phyloP scores from a whole-genome alignment of 371 early-diverging fungal genomes.

The Lichtheimia hyalospora region DNA sequence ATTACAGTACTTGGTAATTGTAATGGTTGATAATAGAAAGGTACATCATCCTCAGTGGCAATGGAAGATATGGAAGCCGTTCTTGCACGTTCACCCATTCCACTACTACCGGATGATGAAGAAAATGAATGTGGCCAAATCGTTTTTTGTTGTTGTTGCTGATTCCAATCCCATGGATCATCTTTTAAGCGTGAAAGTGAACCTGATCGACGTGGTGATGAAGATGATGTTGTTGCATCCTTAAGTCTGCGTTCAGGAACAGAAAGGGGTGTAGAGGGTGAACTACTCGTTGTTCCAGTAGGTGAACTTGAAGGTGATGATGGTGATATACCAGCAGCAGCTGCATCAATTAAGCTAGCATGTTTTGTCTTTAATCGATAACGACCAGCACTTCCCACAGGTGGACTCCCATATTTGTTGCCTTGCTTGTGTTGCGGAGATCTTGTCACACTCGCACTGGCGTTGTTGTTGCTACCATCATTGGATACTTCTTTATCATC shows the following conservation, averaged over 20 bases:
- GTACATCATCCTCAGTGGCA: conserved; percentile 5
- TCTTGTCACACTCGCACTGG: too few species aligned
- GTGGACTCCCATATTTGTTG: conserved; percentile 29
- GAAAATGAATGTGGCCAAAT: neutral
- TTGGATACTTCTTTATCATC: too few species aligned
- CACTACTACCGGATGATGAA: neutral
- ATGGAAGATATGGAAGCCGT: conserved; percentile 8
- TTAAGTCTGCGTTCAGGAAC: neutral
- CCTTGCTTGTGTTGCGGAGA: conserved; percentile 10
- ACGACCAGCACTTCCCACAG: conserved; percentile 8
- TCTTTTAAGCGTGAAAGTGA: too few species aligned
- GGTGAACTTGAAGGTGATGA: conserved; percentile 2
- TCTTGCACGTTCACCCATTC: neutral
- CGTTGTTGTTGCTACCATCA: too few species aligned
- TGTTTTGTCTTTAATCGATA: conserved; percentile 15
- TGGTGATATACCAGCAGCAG: too few species aligned
- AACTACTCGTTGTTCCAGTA: neutral
- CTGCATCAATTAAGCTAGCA: conserved; percentile 39
- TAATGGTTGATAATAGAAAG: conserved; percentile 8
- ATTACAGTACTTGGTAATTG: conserved; percentile 6
- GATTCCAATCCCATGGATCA: too few species aligned
- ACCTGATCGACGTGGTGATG: too few species aligned
- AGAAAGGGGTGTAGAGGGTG: neutral
- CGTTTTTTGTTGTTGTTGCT: neutral
- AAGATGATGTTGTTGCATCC: too few species aligned